These are phyloP conservation scores for Epichloe amarillans DNA, from an alignment of 2,329 filamentous ascomycete species.

Conservation along the genomic window DNA sequence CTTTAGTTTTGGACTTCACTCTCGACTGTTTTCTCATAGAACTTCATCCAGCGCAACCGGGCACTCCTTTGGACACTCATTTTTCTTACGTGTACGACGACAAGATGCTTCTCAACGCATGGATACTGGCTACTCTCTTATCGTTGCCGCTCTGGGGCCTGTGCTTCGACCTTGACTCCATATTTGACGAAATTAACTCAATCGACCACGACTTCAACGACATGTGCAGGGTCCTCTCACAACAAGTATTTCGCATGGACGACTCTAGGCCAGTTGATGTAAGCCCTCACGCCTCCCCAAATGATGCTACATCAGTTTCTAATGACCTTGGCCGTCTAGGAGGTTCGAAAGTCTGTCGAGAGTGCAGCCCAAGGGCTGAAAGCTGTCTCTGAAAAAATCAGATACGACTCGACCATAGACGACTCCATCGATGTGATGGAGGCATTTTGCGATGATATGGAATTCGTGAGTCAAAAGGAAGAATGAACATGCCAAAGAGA, in stretches of 20 bases:
- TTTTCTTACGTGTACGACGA: not conserved
- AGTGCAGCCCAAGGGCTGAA: not conserved
- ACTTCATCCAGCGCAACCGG: not conserved
- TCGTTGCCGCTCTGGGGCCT: not conserved
- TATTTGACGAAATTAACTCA: not conserved
- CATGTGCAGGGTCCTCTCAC: not conserved
- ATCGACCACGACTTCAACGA: not conserved
- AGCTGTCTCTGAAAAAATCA: not conserved
- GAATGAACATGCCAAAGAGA: not conserved
- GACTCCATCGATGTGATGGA: not conserved
- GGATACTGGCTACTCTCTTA: not conserved
- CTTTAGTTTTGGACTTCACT: not conserved
- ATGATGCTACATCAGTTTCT: not conserved
- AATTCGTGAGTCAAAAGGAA: not conserved
- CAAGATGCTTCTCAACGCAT: not conserved
- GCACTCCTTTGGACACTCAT: not conserved
- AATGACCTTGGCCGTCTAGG: not conserved
- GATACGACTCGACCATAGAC: not conserved
- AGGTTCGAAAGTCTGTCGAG: not conserved
- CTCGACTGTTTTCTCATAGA: not conserved
- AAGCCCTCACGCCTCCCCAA: not conserved
- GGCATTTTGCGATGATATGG: slow-evolving; percentile 1
- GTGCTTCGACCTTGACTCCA: not conserved
- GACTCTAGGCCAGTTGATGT: not conserved
- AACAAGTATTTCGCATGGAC: not conserved